Base-by-base conservation (phyloP, 345 rosid species). In the Populus simonii region DNA sequence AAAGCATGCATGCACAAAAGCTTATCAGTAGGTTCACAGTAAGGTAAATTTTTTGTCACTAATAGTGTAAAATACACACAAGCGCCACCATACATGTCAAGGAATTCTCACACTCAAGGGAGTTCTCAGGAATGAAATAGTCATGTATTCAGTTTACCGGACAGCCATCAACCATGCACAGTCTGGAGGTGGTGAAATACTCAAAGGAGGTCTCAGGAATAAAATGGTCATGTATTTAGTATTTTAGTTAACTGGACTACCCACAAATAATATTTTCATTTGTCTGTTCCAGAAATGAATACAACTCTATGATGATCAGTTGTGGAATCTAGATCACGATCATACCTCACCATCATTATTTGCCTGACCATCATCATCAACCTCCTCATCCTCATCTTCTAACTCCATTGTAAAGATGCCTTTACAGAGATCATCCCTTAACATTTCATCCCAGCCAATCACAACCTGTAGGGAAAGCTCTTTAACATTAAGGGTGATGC, bases 351-450 rank as follows among this genome's bases (percentile, higher is more conserved):
- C 82, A 59, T 74, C 82, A 53, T 81, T 84, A 41, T 82, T 86
- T 20, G 72, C 47, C 31, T 86, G 78, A 1, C 70, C 81, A 41
- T 74, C 82, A 53, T 79, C 84, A 73, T 81, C 87, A 65, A 65
- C 87, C 73, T 43, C 77, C 39, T 87, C 88, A 74, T 84, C 88
- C 66, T 73, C 72, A 70, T 90, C 94, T 84, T 90, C 97, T 70
- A 92, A 84, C 82, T 94, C 98, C 88, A 92, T 90, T 73, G 88
- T 88, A 84, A 94, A 94, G 76, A 94, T 88, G 74, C 94, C 93
- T 89, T 88, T 94, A 73, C 74, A 75, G 47, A 91, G 83, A 68
- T 94, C 98, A 51, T 92, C 94, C 80, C 85, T 86, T 73, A 84
- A 78, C 63, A 87, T 89, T 76, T 88, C 90, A 83, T 94, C 94